These are phyloP conservation scores for Chenopodium quinoa DNA, from an alignment of 148 eudicot species.

Conservation along the genomic window DNA sequence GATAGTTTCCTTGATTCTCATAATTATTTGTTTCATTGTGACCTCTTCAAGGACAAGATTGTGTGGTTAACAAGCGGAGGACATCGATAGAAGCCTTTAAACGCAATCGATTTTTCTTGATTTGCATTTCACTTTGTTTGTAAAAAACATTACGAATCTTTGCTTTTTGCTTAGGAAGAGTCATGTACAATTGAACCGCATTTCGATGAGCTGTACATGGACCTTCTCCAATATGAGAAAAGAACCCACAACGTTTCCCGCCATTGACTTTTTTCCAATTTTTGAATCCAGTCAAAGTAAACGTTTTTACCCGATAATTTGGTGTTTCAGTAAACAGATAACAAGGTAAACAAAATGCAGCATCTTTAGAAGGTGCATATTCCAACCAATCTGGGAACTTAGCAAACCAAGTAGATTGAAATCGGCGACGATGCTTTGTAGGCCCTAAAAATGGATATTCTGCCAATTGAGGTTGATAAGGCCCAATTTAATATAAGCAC, in stretches of 20 bases:
- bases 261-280: background rate
- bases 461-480: background rate
- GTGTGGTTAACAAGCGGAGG: background rate
- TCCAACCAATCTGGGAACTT: background rate
- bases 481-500: background rate
- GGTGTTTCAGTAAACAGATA: background rate
- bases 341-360: background rate
- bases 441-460: no score
- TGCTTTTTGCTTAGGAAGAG: background rate
- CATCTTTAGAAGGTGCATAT: constrained; percentile 12
- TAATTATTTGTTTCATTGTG: background rate
- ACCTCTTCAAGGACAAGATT: constrained; percentile 22
- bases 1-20: background rate
- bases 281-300: background rate
- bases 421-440: no score
- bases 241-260: constrained; percentile 9
- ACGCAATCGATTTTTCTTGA: constrained; percentile 10
- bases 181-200: background rate
- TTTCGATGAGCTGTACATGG: background rate
- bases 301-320: background rate
- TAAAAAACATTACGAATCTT: background rate
- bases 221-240: constrained; percentile 6
- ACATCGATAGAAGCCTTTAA: background rate
- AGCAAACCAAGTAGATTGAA: no score
- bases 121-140: constrained; percentile 1